phyloP scores from a whole-genome alignment of 805 yeast genomes.

The Clavispora carvajalis region DNA sequence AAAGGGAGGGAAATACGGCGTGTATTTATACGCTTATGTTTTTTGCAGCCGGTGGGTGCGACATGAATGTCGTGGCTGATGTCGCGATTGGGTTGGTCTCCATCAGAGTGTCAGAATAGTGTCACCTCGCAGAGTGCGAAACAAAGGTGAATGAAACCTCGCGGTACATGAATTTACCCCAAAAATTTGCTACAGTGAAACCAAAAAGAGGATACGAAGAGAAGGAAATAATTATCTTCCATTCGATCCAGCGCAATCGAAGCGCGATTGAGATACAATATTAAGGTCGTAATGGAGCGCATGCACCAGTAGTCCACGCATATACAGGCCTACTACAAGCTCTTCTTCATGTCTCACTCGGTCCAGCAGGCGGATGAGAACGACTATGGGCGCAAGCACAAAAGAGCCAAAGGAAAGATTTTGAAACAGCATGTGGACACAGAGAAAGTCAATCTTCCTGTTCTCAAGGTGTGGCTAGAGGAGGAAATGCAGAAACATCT shows the following conservation, averaged over 20 bases:
- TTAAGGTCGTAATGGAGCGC: not conserved
- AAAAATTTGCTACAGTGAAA: too few species aligned
- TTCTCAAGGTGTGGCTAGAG: conserved; percentile 39
- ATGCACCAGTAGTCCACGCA: not conserved
- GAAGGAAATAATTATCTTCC: too few species aligned
- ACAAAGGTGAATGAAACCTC: not conserved
- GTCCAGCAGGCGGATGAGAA: conserved; percentile 1
- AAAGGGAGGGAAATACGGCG: not conserved
- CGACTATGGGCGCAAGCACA: not conserved
- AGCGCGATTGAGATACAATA: too few species aligned
- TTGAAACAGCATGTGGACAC: conserved; percentile 27
- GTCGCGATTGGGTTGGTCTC: not conserved
- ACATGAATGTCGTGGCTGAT: not conserved
- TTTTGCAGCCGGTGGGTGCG: not conserved
- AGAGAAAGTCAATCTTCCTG: conserved; percentile 31
- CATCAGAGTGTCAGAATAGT: not conserved
- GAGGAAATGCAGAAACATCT: conserved; percentile 27
- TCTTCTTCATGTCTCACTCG: not conserved
- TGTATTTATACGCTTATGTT: not conserved
- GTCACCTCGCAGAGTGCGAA: not conserved
- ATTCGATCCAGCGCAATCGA: too few species aligned
- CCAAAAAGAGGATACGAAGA: too few species aligned
- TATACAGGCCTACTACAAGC: not conserved
- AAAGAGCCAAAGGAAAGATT: not conserved
- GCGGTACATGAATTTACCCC: not conserved